Conservation (phyloP, 805 yeast genomes). For the Kodamaea hsintzibuensis region DNA sequence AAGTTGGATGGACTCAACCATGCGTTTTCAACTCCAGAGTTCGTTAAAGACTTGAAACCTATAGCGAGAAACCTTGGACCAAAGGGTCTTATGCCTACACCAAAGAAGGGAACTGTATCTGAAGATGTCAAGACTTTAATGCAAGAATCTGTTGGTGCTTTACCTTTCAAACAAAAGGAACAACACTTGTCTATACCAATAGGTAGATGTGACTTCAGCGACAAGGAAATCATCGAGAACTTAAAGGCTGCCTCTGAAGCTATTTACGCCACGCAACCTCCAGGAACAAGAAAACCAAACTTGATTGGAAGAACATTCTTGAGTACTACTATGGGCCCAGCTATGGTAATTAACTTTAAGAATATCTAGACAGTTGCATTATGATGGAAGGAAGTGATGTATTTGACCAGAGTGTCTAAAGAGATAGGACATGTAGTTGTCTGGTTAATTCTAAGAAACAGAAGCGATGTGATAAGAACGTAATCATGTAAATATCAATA, state of each 20-base stretch:
- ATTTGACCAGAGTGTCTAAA: too few species aligned
- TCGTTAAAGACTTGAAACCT: constrained; percentile 58
- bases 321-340: constrained; percentile 76
- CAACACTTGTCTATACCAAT: constrained; percentile 64
- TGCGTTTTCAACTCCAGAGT: constrained; percentile 84
- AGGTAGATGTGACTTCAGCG: constrained; percentile 77
- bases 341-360: constrained; percentile 58
- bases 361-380: constrained; percentile 11
- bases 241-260: constrained; percentile 66
- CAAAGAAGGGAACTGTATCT: constrained; percentile 82
- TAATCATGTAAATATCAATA: not conserved
- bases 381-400: too few species aligned
- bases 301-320: constrained; percentile 68
- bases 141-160: constrained; percentile 58
- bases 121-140: constrained; percentile 60
- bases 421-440: too few species aligned
- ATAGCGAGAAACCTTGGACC: constrained; percentile 87
- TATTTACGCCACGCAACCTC: constrained; percentile 53
- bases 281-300: constrained; percentile 67
- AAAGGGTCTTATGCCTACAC: constrained; percentile 82
- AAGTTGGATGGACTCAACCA: constrained; percentile 60
- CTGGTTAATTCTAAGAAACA: too few species aligned
- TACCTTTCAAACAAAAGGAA: constrained; percentile 76
- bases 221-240: constrained; percentile 71
- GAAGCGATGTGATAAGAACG: not conserved